Evolutionary conservation across 2,329 filamentous ascomycete genomes (phyloP).

Genomic region (Metarhizium brunneum): DNA sequence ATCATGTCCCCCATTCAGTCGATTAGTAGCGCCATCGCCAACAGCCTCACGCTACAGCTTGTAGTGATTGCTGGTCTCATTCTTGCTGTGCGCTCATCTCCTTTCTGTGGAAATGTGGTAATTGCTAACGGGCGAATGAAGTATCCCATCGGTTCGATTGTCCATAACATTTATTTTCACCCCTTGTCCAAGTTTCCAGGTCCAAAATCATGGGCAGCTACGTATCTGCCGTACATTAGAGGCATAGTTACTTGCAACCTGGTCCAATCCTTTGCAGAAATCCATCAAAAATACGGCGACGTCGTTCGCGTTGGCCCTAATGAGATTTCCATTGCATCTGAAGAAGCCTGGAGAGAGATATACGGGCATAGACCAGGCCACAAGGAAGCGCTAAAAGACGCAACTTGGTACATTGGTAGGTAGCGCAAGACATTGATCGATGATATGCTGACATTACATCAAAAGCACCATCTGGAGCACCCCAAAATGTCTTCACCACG

Average conservation of each 20-base stretch:
- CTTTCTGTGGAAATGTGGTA: not conserved
- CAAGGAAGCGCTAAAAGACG: not conserved
- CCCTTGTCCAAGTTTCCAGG: not conserved
- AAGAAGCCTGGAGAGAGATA: not conserved
- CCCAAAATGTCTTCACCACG: not conserved
- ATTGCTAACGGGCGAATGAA: not conserved
- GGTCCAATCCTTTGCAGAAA: not conserved
- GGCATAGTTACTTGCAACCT: not conserved
- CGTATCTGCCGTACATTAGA: not conserved
- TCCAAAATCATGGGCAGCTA: not conserved
- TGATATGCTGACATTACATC: not conserved
- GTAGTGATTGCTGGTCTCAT: not conserved
- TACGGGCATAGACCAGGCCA: not conserved
- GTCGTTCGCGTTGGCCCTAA: not conserved
- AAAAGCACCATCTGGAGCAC: not conserved
- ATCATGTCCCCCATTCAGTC: not conserved
- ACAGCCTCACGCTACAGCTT: not conserved
- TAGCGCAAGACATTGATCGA: not conserved
- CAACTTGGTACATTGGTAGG: not conserved
- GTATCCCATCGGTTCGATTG: not conserved
- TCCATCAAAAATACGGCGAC: not conserved
- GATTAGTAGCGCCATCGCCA: not conserved
- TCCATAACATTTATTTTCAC: not conserved
- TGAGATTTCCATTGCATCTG: not conserved
- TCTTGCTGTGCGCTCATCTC: not conserved